Conservation (phyloP, 352 stramenopile species). For the Albugo candida region DNA sequence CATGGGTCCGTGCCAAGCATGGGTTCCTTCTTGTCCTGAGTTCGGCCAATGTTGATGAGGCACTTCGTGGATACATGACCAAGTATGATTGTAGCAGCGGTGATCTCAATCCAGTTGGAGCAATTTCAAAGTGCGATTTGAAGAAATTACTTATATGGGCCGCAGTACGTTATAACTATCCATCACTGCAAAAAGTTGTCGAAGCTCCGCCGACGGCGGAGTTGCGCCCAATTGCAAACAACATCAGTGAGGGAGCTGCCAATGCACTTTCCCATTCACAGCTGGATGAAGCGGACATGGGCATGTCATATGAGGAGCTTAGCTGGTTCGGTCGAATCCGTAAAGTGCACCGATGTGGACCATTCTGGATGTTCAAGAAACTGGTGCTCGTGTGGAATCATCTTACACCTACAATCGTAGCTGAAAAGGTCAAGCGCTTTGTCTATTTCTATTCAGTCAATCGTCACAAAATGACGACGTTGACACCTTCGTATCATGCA, state of each 20-base stretch:
- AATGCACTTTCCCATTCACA: slow-evolving; percentile 68
- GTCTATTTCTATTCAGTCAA: slow-evolving; percentile 98
- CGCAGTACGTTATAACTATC: slow-evolving; percentile 80
- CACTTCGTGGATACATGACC: slow-evolving; percentile 96
- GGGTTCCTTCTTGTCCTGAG: slow-evolving; percentile 97
- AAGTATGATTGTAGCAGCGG: slow-evolving; percentile 99
- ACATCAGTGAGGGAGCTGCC: slow-evolving; percentile 20
- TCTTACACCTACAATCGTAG: slow-evolving; percentile 49
- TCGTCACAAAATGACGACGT: slow-evolving; percentile 98
- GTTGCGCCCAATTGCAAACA: slow-evolving; percentile 80
- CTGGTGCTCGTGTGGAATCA: slow-evolving; percentile 77
- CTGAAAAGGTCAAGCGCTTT: slow-evolving; percentile 90
- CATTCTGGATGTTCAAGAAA: slow-evolving; percentile 86
- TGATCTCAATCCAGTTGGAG: slow-evolving; percentile 97
- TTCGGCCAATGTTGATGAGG: slow-evolving; percentile 97
- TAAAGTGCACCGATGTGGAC: slow-evolving; percentile 92
- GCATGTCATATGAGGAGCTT: slow-evolving; percentile 97
- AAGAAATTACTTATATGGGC: slow-evolving; percentile 93
- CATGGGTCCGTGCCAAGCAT: slow-evolving; percentile 86
- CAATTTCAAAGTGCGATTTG: slow-evolving; percentile 90
- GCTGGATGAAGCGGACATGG: slow-evolving; percentile 98
- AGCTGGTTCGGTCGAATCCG: slow-evolving; percentile 88
- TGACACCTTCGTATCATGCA: slow-evolving; percentile 96
- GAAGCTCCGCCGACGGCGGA: slow-evolving; percentile 91
- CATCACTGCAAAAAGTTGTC: slow-evolving; percentile 82